Conservation (phyloP, 225 moss, liverwort and hornwort species). For the Physcomitrium patens region DNA sequence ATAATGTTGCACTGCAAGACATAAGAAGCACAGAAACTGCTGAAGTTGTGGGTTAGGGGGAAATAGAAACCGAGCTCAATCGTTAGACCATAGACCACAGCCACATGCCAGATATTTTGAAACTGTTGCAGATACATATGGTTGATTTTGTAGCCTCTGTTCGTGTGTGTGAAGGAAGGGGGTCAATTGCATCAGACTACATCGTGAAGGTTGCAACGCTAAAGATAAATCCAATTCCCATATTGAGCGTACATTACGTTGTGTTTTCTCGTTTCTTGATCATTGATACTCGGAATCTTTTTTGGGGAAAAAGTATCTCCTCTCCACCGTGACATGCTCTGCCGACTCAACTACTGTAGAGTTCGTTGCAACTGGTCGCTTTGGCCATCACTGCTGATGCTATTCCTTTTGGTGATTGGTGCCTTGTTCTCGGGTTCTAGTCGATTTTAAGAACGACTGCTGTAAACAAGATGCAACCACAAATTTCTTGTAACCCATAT, state of each 20-base stretch:
- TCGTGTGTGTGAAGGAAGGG: slow-evolving; percentile 8
- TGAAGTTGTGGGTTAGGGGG: no score
- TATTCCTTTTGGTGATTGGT: background rate
- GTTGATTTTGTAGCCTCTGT: slow-evolving; percentile 26
- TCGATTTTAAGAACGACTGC: background rate
- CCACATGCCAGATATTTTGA: background rate
- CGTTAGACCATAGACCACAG: no score
- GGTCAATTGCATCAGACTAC: slow-evolving; percentile 8
- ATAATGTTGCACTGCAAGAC: no score
- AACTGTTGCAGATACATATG: slow-evolving; percentile 15
- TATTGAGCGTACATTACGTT: slow-evolving; percentile 13
- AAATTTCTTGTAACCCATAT: no score
- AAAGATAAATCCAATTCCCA: slow-evolving; percentile 15
- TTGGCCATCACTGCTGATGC: background rate
- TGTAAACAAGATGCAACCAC: no score
- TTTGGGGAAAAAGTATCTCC: background rate
- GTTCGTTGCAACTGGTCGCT: background rate
- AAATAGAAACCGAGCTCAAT: no score
- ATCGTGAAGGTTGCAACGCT: slow-evolving; percentile 13
- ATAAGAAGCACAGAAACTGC: no score
- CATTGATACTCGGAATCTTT: background rate
- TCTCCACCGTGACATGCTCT: background rate
- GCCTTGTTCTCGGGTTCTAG: background rate
- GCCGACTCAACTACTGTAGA: slow-evolving; percentile 3
- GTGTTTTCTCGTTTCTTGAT: slow-evolving; percentile 19